Evolutionary conservation across 2,329 filamentous ascomycete species (phyloP).

Genomic region (Pyricularia sp.): DNA sequence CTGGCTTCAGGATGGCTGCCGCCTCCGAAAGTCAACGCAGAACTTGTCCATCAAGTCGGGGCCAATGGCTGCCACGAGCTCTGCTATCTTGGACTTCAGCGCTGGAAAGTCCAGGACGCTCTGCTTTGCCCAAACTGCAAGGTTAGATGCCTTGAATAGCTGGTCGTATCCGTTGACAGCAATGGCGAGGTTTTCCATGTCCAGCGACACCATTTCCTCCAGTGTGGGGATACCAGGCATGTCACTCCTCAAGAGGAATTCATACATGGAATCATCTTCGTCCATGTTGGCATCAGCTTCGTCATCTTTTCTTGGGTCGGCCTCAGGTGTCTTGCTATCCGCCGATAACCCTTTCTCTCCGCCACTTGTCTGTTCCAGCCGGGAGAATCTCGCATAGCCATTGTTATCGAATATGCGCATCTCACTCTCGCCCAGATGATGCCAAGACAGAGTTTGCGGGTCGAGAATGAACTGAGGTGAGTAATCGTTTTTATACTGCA

Average conservation of each 20-base stretch:
- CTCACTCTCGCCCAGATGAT: conserved; percentile 43
- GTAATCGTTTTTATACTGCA: conserved; percentile 79
- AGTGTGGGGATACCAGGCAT: conserved; percentile 59
- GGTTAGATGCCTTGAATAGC: conserved; percentile 36
- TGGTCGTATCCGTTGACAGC: conserved; percentile 27
- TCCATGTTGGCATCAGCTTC: conserved; percentile 8
- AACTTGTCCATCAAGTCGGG: conserved; percentile 45
- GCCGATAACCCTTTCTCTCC: not conserved
- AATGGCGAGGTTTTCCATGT: conserved; percentile 52
- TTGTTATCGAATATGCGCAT: conserved; percentile 41
- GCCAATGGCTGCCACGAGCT: conserved; percentile 58
- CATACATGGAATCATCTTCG: conserved; percentile 14
- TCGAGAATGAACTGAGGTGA: conserved; percentile 66
- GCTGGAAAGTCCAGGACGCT: conserved; percentile 36
- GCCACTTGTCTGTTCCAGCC: not conserved
- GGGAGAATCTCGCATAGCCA: conserved; percentile 38
- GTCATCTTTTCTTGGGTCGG: conserved; percentile 14
- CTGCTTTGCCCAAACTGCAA: conserved; percentile 50
- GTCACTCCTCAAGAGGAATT: conserved; percentile 45
- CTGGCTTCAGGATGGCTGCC: conserved; percentile 4
- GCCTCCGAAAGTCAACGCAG: conserved; percentile 43
- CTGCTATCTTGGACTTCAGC: conserved; percentile 55
- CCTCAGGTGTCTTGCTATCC: not conserved
- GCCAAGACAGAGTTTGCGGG: conserved; percentile 55
- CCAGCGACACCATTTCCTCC: conserved; percentile 40